Percentiles rank a stretch among this genome's conserved stretches.
Evolutionary conservation across 495 filamentous ascomycete genomes (phyloP).

Genomic region (Penicillium waksmanii): DNA sequence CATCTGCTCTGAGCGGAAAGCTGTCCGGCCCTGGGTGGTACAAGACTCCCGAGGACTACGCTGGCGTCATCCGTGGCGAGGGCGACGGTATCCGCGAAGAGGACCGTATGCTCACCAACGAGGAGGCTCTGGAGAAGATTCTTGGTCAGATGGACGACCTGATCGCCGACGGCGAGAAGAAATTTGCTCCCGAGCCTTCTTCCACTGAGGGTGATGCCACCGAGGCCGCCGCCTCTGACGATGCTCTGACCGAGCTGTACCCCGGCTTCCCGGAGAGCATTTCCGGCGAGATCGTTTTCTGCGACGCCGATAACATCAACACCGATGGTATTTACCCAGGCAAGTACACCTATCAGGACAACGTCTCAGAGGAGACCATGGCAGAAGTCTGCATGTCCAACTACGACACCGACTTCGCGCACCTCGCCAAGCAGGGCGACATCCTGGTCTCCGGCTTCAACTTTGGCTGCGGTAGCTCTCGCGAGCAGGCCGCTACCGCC

Average conservation of each 20-base stretch:
- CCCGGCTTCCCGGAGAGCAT: constrained; percentile 57
- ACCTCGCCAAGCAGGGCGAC: constrained; percentile 65
- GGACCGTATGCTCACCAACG: constrained; percentile 63
- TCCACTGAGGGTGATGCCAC: constrained; percentile 1
- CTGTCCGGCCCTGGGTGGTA: constrained; percentile 86
- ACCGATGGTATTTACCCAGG: constrained; percentile 78
- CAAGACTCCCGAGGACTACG: constrained; percentile 64
- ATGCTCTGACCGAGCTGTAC: constrained; percentile 47
- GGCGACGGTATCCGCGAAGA: constrained; percentile 66
- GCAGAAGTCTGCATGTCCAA: constrained; percentile 90
- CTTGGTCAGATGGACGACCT: constrained; percentile 67
- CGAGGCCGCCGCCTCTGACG: constrained; percentile 22
- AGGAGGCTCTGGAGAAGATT: constrained; percentile 70
- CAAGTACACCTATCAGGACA: constrained; percentile 76
- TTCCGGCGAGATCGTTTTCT: constrained; percentile 57
- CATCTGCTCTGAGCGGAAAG: constrained; percentile 76
- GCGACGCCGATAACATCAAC: constrained; percentile 56
- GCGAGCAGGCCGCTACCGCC: constrained; percentile 90
- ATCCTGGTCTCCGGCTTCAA: constrained; percentile 88
- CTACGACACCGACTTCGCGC: constrained; percentile 74
- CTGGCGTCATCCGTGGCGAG: constrained; percentile 70
- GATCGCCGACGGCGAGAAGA: constrained; percentile 55
- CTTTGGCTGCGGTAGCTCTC: constrained; percentile 81
- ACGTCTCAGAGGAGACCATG: constrained; percentile 76
- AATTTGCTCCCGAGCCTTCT: constrained; percentile 31